Percentiles rank a stretch among this genome's conserved stretches.
phyloP scores from a whole-genome alignment of 2,329 filamentous ascomycete genomes.

The Colletotrichum karsti region DNA sequence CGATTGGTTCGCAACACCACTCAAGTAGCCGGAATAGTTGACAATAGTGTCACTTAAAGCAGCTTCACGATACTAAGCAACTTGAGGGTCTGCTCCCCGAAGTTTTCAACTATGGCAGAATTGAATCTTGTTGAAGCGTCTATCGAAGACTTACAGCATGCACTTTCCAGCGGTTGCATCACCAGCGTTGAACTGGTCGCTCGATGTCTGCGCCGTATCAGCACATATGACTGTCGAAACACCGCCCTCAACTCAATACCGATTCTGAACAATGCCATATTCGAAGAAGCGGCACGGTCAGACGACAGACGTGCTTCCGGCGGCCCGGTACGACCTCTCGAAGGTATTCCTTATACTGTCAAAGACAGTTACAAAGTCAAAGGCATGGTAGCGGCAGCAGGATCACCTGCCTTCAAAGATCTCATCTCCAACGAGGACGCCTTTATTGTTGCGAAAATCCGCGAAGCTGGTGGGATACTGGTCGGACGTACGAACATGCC shows the following conservation, averaged over 20 bases:
- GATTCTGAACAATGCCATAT: conserved; percentile 33
- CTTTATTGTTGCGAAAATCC: conserved; percentile 55
- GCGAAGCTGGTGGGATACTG: conserved; percentile 57
- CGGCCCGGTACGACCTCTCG: conserved; percentile 40
- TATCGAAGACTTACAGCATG: conserved; percentile 34
- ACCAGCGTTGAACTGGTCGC: conserved; percentile 38
- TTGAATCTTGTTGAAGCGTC: conserved; percentile 38
- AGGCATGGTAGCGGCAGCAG: conserved; percentile 60
- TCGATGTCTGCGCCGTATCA: conserved; percentile 35
- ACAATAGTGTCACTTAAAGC: no score
- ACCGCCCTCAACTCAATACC: conserved; percentile 36
- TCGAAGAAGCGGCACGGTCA: conserved; percentile 36
- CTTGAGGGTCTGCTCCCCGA: no score
- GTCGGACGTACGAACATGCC: conserved; percentile 67
- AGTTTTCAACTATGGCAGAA: no score
- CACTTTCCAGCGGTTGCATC: conserved; percentile 27
- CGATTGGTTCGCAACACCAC: no score
- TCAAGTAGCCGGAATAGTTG: no score
- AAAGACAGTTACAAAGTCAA: conserved; percentile 66
- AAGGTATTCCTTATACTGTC: conserved; percentile 65
- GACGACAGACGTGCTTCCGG: conserved; percentile 36
- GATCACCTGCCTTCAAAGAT: conserved; percentile 61
- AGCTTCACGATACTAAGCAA: no score
- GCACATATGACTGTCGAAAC: conserved; percentile 34
- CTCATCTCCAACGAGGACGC: conserved; percentile 61